Conservation (phyloP, 345 rosid genomes). For the Capsella bursapastoris region DNA sequence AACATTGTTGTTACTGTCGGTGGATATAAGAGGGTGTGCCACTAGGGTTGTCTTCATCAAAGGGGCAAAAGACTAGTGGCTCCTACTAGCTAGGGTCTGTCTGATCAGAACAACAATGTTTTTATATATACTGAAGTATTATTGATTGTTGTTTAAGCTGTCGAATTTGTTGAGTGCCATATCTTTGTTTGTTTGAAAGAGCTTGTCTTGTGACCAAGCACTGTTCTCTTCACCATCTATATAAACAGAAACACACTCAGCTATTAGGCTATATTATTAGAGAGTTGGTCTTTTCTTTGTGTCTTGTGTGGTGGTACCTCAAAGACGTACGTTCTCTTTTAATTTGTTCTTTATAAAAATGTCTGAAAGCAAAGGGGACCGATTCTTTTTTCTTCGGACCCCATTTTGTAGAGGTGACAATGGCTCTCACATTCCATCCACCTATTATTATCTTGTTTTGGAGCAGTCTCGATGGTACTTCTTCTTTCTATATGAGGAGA, state of each 20-base stretch:
- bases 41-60: constrained; percentile 26
- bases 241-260: constrained; percentile 23
- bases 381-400: constrained; percentile 35
- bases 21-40: constrained; percentile 24
- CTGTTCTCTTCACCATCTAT: constrained; percentile 26
- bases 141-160: constrained; percentile 16
- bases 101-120: not conserved
- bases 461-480: constrained; percentile 28
- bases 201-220: constrained; percentile 21
- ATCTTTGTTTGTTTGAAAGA: constrained; percentile 1
- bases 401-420: constrained; percentile 36
- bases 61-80: constrained; percentile 31
- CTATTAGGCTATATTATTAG: constrained; percentile 28
- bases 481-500: constrained; percentile 17
- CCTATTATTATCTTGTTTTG: constrained; percentile 20
- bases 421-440: constrained; percentile 26
- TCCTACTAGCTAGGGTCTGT: constrained; percentile 31
- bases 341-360: constrained; percentile 42
- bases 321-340: constrained; percentile 26
- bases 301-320: constrained; percentile 31
- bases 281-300: constrained; percentile 24
- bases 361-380: constrained; percentile 45
- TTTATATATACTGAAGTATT: not conserved
- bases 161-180: not conserved
- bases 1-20: constrained; percentile 40